These are phyloP conservation scores for Fraxinus velutina DNA, from an alignment of 305 asterid genomes.

Conservation along the genomic window DNA sequence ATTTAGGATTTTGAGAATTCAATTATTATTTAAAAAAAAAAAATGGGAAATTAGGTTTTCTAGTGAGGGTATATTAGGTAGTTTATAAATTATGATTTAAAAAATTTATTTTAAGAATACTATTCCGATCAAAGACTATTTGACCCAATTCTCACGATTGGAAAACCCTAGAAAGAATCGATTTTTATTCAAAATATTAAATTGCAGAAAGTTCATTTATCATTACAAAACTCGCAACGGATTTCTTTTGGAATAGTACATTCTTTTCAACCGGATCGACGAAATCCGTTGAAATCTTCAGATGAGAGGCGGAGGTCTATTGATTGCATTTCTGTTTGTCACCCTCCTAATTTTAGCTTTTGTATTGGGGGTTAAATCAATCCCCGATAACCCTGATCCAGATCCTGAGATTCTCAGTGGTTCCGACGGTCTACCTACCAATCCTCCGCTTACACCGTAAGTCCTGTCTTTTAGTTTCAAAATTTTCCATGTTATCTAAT, in stretches of 20 bases:
- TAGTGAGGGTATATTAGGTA: too few species aligned
- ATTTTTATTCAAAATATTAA: neutral
- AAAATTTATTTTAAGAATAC: too few species aligned
- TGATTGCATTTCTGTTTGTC: conserved; percentile 39
- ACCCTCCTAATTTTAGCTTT: conserved; percentile 40
- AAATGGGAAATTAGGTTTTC: too few species aligned
- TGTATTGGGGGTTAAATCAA: conserved; percentile 44
- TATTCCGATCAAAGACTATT: too few species aligned
- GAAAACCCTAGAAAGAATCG: conserved; percentile 29
- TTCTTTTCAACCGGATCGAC: neutral
- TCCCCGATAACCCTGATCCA: conserved; percentile 37
- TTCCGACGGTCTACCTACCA: conserved; percentile 18
- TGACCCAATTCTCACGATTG: conserved; percentile 4
- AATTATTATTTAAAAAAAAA: too few species aligned
- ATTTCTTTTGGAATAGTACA: neutral
- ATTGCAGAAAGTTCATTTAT: neutral
- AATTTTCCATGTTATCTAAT: neutral
- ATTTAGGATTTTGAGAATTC: too few species aligned
- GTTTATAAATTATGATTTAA: too few species aligned
- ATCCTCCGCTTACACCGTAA: conserved; percentile 49
- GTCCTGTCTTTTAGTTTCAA: conserved; percentile 17
- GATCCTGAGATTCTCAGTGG: conserved; percentile 25
- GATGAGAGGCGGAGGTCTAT: conserved; percentile 58
- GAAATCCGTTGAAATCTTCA: conserved; percentile 11
- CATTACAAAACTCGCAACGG: neutral